A percentile compares a stretch with the other conserved stretches of the same genome.
Conservation (phyloP, 225 moss, liverwort and hornwort genomes). For the Sphagnum contortum region DNA sequence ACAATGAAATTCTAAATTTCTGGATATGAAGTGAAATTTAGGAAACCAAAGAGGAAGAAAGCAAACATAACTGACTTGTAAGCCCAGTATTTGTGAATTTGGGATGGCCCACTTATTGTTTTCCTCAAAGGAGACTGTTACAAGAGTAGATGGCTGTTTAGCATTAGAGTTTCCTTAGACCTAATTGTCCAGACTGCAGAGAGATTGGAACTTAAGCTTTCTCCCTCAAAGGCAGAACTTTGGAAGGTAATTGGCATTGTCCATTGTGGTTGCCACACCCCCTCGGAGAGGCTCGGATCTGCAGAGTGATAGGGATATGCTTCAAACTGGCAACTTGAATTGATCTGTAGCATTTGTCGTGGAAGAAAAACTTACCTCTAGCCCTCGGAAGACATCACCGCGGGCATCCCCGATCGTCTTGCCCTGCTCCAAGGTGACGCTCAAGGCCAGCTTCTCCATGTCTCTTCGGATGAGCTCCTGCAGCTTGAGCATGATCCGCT, state of each 20-base stretch:
- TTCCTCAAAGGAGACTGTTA: too few relatives aligned
- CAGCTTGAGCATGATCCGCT: slow-evolving; percentile 90
- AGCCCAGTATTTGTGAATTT: too few relatives aligned
- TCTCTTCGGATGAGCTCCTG: slow-evolving; percentile 93
- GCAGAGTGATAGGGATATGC: not conserved
- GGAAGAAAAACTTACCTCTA: slow-evolving; percentile 35
- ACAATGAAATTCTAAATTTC: too few relatives aligned
- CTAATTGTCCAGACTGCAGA: too few relatives aligned
- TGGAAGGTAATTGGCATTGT: not conserved
- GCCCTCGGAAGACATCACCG: slow-evolving; percentile 88
- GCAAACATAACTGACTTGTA: too few relatives aligned
- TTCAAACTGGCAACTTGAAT: not conserved
- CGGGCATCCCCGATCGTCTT: slow-evolving; percentile 82
- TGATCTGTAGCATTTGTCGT: not conserved
- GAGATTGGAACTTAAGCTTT: too few relatives aligned
- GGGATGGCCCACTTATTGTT: too few relatives aligned
- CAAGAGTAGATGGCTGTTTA: too few relatives aligned
- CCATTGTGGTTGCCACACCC: not conserved
- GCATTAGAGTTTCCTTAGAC: too few relatives aligned
- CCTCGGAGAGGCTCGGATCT: not conserved
- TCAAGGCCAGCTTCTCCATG: slow-evolving; percentile 83
- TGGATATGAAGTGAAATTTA: too few relatives aligned
- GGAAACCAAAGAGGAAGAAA: too few relatives aligned
- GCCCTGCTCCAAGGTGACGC: slow-evolving; percentile 81
- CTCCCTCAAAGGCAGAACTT: too few relatives aligned